Percentiles rank a stretch among this genome's conserved stretches.
These are phyloP conservation scores for Lachnellula arida DNA, from an alignment of 2,329 filamentous ascomycete genomes.

Conservation along the genomic window DNA sequence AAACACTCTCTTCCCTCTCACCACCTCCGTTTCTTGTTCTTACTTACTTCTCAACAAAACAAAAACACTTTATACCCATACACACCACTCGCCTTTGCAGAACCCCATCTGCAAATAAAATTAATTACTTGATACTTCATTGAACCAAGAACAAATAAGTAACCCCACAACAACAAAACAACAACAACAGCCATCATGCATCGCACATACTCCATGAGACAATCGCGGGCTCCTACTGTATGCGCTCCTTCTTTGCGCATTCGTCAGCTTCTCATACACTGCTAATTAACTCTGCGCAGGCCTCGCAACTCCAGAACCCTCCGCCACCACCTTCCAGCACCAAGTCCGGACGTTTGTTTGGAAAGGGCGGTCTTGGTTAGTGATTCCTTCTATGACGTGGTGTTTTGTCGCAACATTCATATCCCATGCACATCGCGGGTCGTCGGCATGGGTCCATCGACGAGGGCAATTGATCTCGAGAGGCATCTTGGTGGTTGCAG, in stretches of 20 bases:
- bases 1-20: background rate
- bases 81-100: no score
- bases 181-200: constrained; percentile 60
- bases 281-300: constrained; percentile 18
- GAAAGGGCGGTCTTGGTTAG: constrained; percentile 75
- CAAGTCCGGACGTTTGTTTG: constrained; percentile 86
- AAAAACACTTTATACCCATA: no score
- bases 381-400: constrained; percentile 34
- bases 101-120: no score
- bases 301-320: constrained; percentile 73
- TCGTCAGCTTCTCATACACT: background rate
- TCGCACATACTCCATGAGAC: constrained; percentile 98
- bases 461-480: background rate
- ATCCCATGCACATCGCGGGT: background rate
- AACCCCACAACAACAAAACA: background rate
- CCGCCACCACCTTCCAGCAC: constrained; percentile 88
- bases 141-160: no score
- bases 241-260: constrained; percentile 37
- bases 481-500: background rate
- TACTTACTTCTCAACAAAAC: background rate
- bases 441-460: background rate
- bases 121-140: no score
- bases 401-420: background rate
- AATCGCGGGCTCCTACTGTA: constrained; percentile 90
- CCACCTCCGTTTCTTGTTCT: background rate